A percentile compares a stretch with the other conserved stretches of the same genome.
Evolutionary conservation across 805 yeast species (phyloP).

Genomic region (Cyberlindnera mrakii): DNA sequence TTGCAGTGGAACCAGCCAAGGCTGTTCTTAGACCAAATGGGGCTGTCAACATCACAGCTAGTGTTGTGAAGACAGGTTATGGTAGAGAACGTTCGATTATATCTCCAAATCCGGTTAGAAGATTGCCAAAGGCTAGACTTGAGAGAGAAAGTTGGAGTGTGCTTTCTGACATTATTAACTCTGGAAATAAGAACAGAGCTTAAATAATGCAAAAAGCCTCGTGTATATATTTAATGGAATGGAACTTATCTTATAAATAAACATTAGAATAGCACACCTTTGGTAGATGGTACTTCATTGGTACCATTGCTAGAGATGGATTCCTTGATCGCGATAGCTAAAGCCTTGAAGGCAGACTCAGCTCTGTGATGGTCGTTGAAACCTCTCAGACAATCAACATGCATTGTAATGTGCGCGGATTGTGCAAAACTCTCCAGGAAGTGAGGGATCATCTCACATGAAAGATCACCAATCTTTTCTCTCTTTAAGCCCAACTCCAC

Average conservation of each 20-base stretch:
- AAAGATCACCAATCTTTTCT: slow-evolving; percentile 87
- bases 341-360: slow-evolving; percentile 93
- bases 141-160: no score
- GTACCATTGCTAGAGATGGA: slow-evolving; percentile 80
- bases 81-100: neutral
- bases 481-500: slow-evolving; percentile 85
- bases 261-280: slow-evolving; percentile 74
- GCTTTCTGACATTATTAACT: no score
- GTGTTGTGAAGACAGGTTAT: slow-evolving; percentile 1
- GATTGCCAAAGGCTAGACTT: no score
- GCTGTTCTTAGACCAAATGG: neutral
- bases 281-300: slow-evolving; percentile 91
- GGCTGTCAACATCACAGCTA: neutral
- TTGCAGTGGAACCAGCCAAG: neutral
- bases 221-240: no score
- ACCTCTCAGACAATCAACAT: slow-evolving; percentile 92
- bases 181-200: no score
- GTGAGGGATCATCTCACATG: slow-evolving; percentile 98
- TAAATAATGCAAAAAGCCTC: no score
- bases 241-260: no score
- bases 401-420: slow-evolving; percentile 84
- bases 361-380: slow-evolving; percentile 94
- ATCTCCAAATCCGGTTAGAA: no score
- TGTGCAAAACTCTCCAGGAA: slow-evolving; percentile 91
- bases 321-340: slow-evolving; percentile 87